Evolutionary conservation across 1,284 basidiomycete species (phyloP).

Genomic region (Serendipita sp.): DNA sequence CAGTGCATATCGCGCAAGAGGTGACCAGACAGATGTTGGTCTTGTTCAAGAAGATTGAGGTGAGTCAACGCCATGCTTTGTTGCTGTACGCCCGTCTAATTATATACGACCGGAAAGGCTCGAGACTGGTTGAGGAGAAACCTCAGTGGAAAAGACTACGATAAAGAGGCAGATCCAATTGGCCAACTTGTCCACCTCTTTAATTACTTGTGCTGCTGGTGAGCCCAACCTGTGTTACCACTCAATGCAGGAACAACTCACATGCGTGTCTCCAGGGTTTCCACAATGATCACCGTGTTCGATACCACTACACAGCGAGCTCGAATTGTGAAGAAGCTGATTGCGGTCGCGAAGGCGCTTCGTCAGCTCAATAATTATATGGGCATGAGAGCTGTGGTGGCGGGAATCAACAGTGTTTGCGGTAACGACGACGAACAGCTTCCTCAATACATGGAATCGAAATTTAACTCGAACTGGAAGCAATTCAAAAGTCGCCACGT

Average conservation of each 20-base stretch:
- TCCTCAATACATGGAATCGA: conserved; percentile 46
- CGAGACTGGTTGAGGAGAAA: conserved; percentile 68
- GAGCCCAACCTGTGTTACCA: conserved; percentile 16
- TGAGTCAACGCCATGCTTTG: conserved; percentile 21
- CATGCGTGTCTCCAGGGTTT: not conserved
- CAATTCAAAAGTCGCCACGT: conserved; percentile 63
- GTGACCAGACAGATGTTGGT: conserved; percentile 53
- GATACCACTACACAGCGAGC: conserved; percentile 35
- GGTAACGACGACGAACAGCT: conserved; percentile 58
- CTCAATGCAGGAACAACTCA: not conserved
- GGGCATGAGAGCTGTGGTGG: conserved; percentile 65
- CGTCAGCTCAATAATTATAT: conserved; percentile 66
- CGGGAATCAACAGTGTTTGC: conserved; percentile 51
- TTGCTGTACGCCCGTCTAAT: not conserved
- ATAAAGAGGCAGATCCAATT: conserved; percentile 47
- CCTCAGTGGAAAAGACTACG: conserved; percentile 50
- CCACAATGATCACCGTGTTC: conserved; percentile 5
- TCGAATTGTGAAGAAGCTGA: conserved; percentile 61
- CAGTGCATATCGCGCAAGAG: conserved; percentile 57
- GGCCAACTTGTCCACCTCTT: conserved; percentile 53
- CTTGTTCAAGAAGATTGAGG: conserved; percentile 56
- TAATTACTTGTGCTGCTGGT: conserved; percentile 68
- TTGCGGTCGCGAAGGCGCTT: conserved; percentile 55
- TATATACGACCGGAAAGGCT: conserved; percentile 32
- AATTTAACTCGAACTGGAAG: conserved; percentile 50